Base-by-base conservation (phyloP, 208 protist species). In the Wallacemonas sp. region DNA sequence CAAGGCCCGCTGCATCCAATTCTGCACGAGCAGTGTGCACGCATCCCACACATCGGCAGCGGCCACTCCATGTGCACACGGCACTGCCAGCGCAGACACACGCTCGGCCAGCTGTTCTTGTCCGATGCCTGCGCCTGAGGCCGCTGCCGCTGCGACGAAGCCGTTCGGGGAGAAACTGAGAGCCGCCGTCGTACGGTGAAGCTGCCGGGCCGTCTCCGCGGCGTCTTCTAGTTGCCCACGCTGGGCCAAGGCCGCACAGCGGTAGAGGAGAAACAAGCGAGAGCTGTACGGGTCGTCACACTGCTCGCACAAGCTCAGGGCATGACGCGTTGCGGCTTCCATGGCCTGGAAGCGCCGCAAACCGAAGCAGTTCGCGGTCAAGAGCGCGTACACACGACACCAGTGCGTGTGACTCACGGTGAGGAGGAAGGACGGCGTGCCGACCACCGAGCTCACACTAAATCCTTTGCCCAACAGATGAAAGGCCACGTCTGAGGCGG, bases 201-300 rank as follows among this genome's bases (percentile, higher is more conserved):
- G 65, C 26, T 41, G 38, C 1, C 41, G 24, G 15, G 75, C 27
- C 6, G 56, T 84, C 46, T 68, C 41, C 2, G 4, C 38, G 5
- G 74, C 73, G 14, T 78, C 51, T 11, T 12, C 26, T 15, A 47
- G 9, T 17, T 39, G 21, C 1, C 80, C 80, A 21, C 44, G 14
- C 49, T 73, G 67, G 11, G 62, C 68, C 2, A 60, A 60, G 44
- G 72, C 73, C 5, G 75, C 68, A 14, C 72, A 73, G n/a, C 42
- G 38, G 62, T 81, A 81, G 44, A 86, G 68, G 17, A 77, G 72
- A 69, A 84, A 89, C 11, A 77, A 22, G 15, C 79, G 72, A 1
- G 63, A 54, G 44, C 67, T 74, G 62, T 80, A 85, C 4, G 79
- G 54, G 72, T 89, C 82, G 24, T 67, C 68, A 55, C 69, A 80